Evolutionary conservation across 2,329 filamentous ascomycete species (phyloP).

Genomic region (Diaporthe eres): DNA sequence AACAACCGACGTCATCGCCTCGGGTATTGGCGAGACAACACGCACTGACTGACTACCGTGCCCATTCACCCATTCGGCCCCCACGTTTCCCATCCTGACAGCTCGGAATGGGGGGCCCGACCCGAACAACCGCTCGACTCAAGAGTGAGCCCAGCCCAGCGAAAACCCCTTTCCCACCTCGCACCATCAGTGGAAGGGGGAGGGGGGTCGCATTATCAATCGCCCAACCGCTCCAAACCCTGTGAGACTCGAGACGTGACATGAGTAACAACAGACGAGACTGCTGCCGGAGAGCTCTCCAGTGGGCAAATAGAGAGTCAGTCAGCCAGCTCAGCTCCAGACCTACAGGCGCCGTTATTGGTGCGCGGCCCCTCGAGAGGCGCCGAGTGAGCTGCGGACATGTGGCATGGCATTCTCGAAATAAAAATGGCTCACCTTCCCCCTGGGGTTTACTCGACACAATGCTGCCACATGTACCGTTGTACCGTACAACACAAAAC

Average conservation of each 20-base stretch:
- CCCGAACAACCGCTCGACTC: conserved; percentile 6
- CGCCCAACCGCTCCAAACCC: background rate
- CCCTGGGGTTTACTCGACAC: background rate
- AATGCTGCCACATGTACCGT: conserved; percentile 26
- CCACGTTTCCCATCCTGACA: conserved; percentile 21
- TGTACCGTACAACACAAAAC: conserved; percentile 7
- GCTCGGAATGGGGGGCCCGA: background rate
- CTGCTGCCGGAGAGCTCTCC: conserved; percentile 8
- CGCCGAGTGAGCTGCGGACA: conserved; percentile 30
- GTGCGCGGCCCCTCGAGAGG: background rate
- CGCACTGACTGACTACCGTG: background rate
- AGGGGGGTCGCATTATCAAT: conserved; percentile 28
- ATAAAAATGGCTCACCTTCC: conserved; percentile 12
- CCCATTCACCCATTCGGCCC: conserved; percentile 4
- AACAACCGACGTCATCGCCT: conserved; percentile 33
- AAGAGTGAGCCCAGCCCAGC: background rate
- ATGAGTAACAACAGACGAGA: conserved; percentile 24
- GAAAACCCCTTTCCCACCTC: background rate
- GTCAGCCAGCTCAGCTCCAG: conserved; percentile 12
- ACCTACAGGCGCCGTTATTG: background rate
- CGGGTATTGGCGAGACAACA: conserved; percentile 32
- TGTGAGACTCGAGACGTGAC: conserved; percentile 32
- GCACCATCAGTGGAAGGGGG: background rate
- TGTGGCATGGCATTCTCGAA: conserved; percentile 19
- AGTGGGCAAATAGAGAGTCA: conserved; percentile 19